Percentiles rank a stretch among this genome's conserved stretches.
Evolutionary conservation across 352 stramenopile genomes (phyloP).

Genomic region (Phytopythium ostracodes): DNA sequence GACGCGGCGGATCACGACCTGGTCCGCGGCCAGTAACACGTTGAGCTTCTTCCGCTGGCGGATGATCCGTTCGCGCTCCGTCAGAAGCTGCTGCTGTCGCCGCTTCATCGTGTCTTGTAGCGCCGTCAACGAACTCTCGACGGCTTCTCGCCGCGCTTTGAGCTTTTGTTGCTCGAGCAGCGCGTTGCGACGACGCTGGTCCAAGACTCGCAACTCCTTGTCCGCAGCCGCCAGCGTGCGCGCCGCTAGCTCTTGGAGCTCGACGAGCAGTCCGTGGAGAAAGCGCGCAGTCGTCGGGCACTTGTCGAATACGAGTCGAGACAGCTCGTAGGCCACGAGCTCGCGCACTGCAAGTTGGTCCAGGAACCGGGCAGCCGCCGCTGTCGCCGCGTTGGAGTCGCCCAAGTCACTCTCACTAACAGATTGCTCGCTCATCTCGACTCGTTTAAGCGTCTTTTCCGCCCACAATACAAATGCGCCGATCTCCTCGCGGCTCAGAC

Average conservation of each 20-base stretch:
- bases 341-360: conserved; percentile 25
- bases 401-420: background rate
- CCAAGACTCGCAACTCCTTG: conserved; percentile 29
- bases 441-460: conserved; percentile 7
- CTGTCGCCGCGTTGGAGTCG: conserved; percentile 1
- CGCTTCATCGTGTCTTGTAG: conserved; percentile 34
- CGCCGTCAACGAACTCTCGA: conserved; percentile 17
- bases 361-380: conserved; percentile 12
- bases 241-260: conserved; percentile 25
- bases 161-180: conserved; percentile 33
- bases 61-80: conserved; percentile 41
- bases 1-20: conserved; percentile 34
- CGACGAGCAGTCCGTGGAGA: conserved; percentile 40
- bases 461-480: conserved; percentile 33
- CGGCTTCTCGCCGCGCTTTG: conserved; percentile 13
- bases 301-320: conserved; percentile 48
- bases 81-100: conserved; percentile 30
- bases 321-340: conserved; percentile 38
- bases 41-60: conserved; percentile 51
- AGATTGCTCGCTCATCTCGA: background rate
- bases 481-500: conserved; percentile 22
- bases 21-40: conserved; percentile 33
- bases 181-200: conserved; percentile 40
- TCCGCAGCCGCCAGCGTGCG: conserved; percentile 25
- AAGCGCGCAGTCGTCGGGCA: conserved; percentile 52